Percentiles rank a stretch among this genome's conserved stretches.
phyloP scores from a whole-genome alignment of 768 basidiomycete genomes.

The Xerocomellus dryophilus region DNA sequence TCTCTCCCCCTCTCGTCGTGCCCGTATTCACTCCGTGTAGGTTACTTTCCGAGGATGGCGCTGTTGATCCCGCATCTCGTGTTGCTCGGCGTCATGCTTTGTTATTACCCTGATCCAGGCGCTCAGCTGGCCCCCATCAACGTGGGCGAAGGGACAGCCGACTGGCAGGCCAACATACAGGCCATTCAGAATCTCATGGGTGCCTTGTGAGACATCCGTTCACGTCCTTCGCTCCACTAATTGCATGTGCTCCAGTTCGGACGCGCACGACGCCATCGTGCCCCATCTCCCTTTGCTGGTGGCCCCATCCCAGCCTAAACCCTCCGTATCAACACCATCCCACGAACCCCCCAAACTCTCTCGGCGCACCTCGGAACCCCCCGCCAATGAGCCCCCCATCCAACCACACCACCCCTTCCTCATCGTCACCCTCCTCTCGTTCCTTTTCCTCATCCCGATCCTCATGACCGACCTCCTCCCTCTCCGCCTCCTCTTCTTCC shows the following conservation, averaged over 20 bases:
- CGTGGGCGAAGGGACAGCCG: slow-evolving; percentile 60
- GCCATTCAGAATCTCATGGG: slow-evolving; percentile 93
- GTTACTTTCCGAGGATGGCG: slow-evolving; percentile 71
- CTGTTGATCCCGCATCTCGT: slow-evolving; percentile 65
- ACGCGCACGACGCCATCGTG: slow-evolving; percentile 51
- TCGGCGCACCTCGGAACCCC: not conserved
- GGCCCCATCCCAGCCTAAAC: slow-evolving; percentile 50
- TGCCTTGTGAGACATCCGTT: slow-evolving; percentile 49
- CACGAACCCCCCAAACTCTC: slow-evolving; percentile 16
- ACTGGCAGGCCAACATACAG: slow-evolving; percentile 86
- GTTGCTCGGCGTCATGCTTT: slow-evolving; percentile 63
- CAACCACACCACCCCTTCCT: slow-evolving; percentile 35
- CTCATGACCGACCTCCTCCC: slow-evolving; percentile 43
- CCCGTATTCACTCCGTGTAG: slow-evolving; percentile 35
- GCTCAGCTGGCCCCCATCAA: slow-evolving; percentile 37
- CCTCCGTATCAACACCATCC: slow-evolving; percentile 20
- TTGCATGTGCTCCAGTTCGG: slow-evolving; percentile 45
- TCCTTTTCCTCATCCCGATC: slow-evolving; percentile 44
- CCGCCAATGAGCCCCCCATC: not conserved
- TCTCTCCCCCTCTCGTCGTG: slow-evolving; percentile 7
- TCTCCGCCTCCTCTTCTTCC: slow-evolving; percentile 44
- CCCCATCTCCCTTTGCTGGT: slow-evolving; percentile 44
- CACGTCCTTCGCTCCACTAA: not conserved
- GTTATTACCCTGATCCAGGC: slow-evolving; percentile 49
- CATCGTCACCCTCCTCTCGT: slow-evolving; percentile 37